These are phyloP conservation scores for Dipodascus geniculatus DNA, from an alignment of 805 yeast species.

Conservation along the genomic window DNA sequence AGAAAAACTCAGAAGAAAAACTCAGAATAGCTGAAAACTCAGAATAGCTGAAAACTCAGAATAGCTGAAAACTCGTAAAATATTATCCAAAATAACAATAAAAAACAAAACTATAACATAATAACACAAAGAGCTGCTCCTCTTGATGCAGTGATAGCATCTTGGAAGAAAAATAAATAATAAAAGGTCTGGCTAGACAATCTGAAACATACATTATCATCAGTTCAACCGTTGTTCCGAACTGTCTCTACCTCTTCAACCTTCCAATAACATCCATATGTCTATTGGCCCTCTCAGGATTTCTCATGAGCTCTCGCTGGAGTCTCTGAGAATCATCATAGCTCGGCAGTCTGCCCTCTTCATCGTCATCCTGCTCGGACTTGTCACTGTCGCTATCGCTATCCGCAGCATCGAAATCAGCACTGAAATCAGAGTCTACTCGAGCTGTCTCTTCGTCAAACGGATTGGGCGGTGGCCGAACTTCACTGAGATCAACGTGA, in stretches of 20 bases:
- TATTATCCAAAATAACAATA: no score
- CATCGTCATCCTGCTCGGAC: neutral
- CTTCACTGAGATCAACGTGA: neutral
- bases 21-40: no score
- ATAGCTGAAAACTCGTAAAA: no score
- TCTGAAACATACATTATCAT: no score
- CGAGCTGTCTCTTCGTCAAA: conserved; percentile 1
- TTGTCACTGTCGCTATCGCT: neutral
- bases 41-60: no score
- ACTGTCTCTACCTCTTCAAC: conserved; percentile 1
- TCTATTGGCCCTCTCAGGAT: conserved; percentile 3
- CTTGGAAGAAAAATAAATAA: no score
- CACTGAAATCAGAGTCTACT: neutral
- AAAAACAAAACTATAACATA: no score
- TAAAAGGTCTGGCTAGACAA: no score
- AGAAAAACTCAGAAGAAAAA: no score
- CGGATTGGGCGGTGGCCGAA: neutral
- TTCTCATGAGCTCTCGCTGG: conserved; percentile 9
- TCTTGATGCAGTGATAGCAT: no score
- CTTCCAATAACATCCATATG: conserved; percentile 4
- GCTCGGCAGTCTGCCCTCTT: conserved; percentile 7
- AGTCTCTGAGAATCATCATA: conserved; percentile 12
- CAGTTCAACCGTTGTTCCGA: no score
- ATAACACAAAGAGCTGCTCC: no score
- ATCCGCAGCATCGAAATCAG: neutral